Base-by-base conservation (phyloP, 164 flowering plant species). In the Vitis riparia region DNA sequence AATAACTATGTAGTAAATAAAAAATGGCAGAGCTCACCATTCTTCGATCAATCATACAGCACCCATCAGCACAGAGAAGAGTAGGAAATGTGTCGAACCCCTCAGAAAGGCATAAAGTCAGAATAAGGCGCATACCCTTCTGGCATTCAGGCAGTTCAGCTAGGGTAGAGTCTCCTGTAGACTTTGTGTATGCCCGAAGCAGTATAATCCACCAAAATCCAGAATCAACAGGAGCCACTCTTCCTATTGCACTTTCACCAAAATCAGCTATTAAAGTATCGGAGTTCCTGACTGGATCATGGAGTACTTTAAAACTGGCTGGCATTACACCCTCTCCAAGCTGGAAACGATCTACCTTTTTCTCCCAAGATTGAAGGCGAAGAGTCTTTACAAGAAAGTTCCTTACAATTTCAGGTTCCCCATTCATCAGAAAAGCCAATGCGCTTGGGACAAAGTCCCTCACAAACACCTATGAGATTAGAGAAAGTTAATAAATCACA, bases 41-140 rank as follows among this genome's bases (percentile, higher is more conserved):
- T 76, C 91, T 84, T 2, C 97, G 88, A 71, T 92, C 97, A 76
- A 92, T 87, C 97, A 92, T 92, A 67, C 79, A 87, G 77, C 95
- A 92, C 5, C 97, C 95, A 82, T 91, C 94, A 65, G 97, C 92
- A 73, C 94, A 88, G 10, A 91, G 90, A 60, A 91, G 82, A 55
- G 97, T 90, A 7, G 97, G 97, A 72, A 92, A 90, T 62, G 97
- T 92, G 62, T 92, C 97, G 73, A 92, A 92, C 48, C 97, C 97
- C 77, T 92, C 94, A 48, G 96, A 90, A 29, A 92, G 91, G 65
- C 94, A 90, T 63, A 90, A 68, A 67, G 85, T 88, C 64, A 90
- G 73, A 73, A 92, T 90, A 49, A 90, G 85, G 17, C 84, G 88
- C 84, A 90, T 90, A 19, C 95, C 96, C 83, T 77, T 85, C 80